A percentile compares a stretch with the other conserved stretches of the same genome.
phyloP scores from a whole-genome alignment of 2,329 filamentous ascomycete genomes.

The Biscogniauxia marginata region DNA sequence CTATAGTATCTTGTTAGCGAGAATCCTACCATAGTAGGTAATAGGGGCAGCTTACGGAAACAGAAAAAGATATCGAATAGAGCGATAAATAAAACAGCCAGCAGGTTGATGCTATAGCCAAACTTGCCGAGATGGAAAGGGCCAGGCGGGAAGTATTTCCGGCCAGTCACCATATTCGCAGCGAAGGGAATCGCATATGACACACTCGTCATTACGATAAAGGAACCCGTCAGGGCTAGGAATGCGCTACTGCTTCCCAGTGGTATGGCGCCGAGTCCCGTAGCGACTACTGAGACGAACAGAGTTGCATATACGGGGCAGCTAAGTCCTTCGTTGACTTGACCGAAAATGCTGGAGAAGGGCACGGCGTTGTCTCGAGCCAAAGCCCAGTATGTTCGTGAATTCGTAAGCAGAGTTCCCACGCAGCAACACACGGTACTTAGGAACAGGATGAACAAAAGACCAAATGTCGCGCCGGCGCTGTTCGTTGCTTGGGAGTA shows the following conservation, averaged over 20 bases:
- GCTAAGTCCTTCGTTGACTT: slow-evolving; percentile 52
- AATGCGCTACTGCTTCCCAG: slow-evolving; percentile 55
- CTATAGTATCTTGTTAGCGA: slow-evolving; percentile 23
- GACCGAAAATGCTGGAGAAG: slow-evolving; percentile 50
- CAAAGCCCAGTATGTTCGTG: slow-evolving; percentile 49
- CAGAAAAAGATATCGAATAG: slow-evolving; percentile 60
- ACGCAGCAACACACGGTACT: slow-evolving; percentile 48
- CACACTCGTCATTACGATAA: slow-evolving; percentile 54
- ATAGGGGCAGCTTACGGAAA: slow-evolving; percentile 46
- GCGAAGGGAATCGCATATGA: slow-evolving; percentile 50
- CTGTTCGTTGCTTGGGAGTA: slow-evolving; percentile 56
- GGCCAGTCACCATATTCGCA: slow-evolving; percentile 52
- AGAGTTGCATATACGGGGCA: slow-evolving; percentile 60
- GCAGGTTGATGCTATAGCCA: slow-evolving; percentile 49
- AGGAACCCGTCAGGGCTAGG: slow-evolving; percentile 56
- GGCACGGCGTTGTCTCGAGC: slow-evolving; percentile 62
- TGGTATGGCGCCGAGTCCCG: slow-evolving; percentile 55
- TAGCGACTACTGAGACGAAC: slow-evolving; percentile 50
- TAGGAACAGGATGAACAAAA: slow-evolving; percentile 56
- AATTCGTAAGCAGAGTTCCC: slow-evolving; percentile 50
- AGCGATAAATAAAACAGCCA: slow-evolving; percentile 51
- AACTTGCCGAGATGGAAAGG: slow-evolving; percentile 52
- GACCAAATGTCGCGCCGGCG: slow-evolving; percentile 51
- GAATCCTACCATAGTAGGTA: background rate
- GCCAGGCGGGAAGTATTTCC: slow-evolving; percentile 50